Evolutionary conservation across 192 early-diverging fungal species (phyloP).

Genomic region (Coemansia sp.): DNA sequence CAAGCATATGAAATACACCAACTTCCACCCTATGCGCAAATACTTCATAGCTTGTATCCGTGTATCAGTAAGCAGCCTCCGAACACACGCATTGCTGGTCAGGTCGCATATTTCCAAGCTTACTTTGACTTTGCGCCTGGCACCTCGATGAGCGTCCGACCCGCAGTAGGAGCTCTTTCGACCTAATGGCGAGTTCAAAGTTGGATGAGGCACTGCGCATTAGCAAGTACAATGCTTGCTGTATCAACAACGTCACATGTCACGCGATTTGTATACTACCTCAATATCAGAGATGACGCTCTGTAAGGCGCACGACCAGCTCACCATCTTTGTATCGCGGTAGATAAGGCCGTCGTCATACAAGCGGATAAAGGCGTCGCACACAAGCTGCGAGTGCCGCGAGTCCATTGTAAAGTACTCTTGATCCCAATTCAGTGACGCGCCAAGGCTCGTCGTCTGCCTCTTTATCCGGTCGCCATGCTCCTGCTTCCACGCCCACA

Average conservation of each 20-base stretch:
- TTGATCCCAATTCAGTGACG: conserved; percentile 87
- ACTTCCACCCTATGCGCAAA: conserved; percentile 81
- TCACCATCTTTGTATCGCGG: conserved; percentile 89
- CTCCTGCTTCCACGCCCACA: conserved; percentile 86
- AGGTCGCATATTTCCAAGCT: conserved; percentile 1
- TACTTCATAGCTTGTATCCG: not conserved
- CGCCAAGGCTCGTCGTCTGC: conserved; percentile 82
- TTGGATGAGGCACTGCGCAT: too few relatives aligned
- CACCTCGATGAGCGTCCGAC: conserved; percentile 69
- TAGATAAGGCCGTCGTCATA: conserved; percentile 91
- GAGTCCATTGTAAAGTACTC: conserved; percentile 93
- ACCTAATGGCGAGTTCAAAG: conserved; percentile 51
- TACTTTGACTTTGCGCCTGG: conserved; percentile 78
- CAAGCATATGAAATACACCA: conserved; percentile 89
- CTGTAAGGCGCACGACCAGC: conserved; percentile 94
- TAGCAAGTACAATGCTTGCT: too few relatives aligned
- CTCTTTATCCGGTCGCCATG: conserved; percentile 80
- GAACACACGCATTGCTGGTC: too few relatives aligned
- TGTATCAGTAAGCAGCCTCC: not conserved
- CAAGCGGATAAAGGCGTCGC: conserved; percentile 86
- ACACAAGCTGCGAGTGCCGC: conserved; percentile 70
- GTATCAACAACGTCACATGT: not conserved
- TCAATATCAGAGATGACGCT: conserved; percentile 98
- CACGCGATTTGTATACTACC: conserved; percentile 26
- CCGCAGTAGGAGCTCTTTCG: conserved; percentile 79